These are phyloP conservation scores for Saturnispora silvae DNA, from an alignment of 805 yeast species.

Conservation along the genomic window DNA sequence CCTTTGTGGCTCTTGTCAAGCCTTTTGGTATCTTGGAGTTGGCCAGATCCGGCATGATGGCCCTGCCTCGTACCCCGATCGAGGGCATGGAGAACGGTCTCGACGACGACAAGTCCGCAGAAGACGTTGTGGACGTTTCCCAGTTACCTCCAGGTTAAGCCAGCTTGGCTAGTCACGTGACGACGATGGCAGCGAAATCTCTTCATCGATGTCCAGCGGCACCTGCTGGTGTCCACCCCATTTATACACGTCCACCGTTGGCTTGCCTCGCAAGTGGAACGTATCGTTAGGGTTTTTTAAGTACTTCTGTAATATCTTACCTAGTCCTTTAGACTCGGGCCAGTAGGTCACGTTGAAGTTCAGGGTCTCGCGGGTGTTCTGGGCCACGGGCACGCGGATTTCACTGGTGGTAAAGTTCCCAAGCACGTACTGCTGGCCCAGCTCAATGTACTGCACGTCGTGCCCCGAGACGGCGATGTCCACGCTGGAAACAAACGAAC, in stretches of 20 bases:
- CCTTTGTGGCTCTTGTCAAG: conserved; percentile 79
- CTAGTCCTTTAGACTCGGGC: conserved; percentile 26
- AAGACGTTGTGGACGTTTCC: conserved; percentile 73
- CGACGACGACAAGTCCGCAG: conserved; percentile 41
- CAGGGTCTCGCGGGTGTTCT: conserved; percentile 19
- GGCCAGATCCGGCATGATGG: conserved; percentile 98
- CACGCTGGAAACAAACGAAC: conserved; percentile 21
- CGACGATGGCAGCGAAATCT: too few species aligned
- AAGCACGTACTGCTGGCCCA: conserved; percentile 13
- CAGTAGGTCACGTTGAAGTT: conserved; percentile 22
- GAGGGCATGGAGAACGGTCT: conserved; percentile 39
- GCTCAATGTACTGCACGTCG: conserved; percentile 19
- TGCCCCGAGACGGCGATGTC: conserved; percentile 24
- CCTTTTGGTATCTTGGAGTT: conserved; percentile 96
- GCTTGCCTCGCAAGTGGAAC: conserved; percentile 27
- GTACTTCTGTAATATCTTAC: conserved; percentile 25
- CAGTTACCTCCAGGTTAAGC: conserved; percentile 89
- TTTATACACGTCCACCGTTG: conserved; percentile 24
- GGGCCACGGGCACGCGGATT: conserved; percentile 24
- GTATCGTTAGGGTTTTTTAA: conserved; percentile 23
- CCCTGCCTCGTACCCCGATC: conserved; percentile 90
- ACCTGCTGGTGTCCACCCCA: conserved; percentile 24
- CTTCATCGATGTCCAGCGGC: conserved; percentile 20
- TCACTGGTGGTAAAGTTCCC: conserved; percentile 27
- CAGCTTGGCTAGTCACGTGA: neutral